These are phyloP conservation scores for Clonostachys chloroleuca DNA, from an alignment of 2,329 filamentous ascomycete species.

Conservation along the genomic window DNA sequence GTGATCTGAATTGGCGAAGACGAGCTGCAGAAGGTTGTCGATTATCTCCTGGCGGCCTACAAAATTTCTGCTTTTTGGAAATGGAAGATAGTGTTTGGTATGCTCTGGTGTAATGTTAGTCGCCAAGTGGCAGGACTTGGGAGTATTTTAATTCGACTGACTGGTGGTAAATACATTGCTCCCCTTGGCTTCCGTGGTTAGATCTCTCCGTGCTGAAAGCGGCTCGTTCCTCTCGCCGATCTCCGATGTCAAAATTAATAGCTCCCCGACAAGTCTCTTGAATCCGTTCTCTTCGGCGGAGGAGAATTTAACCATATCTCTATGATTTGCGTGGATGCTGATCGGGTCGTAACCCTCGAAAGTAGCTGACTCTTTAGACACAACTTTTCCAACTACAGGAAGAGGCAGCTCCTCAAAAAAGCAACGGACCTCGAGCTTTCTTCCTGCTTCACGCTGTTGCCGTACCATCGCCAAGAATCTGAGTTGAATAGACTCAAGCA, in stretches of 20 bases:
- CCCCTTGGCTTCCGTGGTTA: no score
- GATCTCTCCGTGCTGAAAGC: no score
- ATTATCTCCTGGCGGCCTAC: no score
- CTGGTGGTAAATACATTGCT: no score
- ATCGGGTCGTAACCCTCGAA: conserved; percentile 16
- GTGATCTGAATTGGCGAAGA: no score
- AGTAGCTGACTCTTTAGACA: conserved; percentile 20
- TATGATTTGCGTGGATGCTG: conserved; percentile 22
- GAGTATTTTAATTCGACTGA: no score
- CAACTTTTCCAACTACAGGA: conserved; percentile 11
- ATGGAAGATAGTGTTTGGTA: no score
- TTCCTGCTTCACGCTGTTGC: conserved; percentile 5
- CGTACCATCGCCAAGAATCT: conserved; percentile 19
- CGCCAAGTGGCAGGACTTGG: no score
- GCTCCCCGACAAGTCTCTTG: conserved; percentile 13
- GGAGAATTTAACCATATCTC: conserved; percentile 22
- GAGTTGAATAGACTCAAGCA: conserved; percentile 14
- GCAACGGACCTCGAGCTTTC: conserved; percentile 17
- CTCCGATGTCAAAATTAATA: conserved; percentile 1
- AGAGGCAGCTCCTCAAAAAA: conserved; percentile 27
- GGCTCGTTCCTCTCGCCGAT: no score
- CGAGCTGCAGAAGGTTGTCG: no score
- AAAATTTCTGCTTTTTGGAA: no score
- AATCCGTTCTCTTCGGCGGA: conserved; percentile 19
- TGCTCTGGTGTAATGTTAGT: no score